phyloP scores from a whole-genome alignment of 2,329 filamentous ascomycete genomes.

The Chaetomium sp. region DNA sequence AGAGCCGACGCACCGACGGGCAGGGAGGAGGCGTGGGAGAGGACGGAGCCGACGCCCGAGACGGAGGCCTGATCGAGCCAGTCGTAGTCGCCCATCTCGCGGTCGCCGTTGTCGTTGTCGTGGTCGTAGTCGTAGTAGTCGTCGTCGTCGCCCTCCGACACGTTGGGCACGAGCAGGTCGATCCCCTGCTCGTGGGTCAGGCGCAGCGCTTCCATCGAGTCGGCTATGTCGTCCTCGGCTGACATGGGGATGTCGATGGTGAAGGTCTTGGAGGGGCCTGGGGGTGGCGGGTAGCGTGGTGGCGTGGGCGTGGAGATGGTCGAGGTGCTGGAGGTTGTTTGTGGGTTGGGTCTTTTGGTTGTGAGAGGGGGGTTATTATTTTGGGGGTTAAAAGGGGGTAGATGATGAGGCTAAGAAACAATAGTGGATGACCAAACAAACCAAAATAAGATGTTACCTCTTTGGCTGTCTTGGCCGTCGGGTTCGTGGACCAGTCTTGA shows the following conservation, averaged over 20 bases:
- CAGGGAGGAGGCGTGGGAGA: conserved; percentile 33
- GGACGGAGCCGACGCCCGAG: conserved; percentile 25
- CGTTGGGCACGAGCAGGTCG: conserved; percentile 37
- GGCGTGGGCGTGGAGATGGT: conserved; percentile 1
- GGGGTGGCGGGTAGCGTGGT: conserved; percentile 35
- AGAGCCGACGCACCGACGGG: conserved; percentile 36
- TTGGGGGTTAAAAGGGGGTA: conserved; percentile 23
- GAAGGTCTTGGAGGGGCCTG: conserved; percentile 53
- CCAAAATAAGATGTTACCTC: conserved; percentile 43
- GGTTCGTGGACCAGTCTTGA: conserved; percentile 53
- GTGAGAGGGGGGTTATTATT: conserved; percentile 21
- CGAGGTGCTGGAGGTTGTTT: conserved; percentile 8
- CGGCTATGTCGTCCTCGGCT: conserved; percentile 42
- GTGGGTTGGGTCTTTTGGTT: background rate
- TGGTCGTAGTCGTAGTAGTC: conserved; percentile 6
- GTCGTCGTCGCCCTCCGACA: conserved; percentile 25
- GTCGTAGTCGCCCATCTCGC: conserved; percentile 15
- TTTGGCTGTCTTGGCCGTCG: conserved; percentile 49
- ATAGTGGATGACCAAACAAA: background rate
- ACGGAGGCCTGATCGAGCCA: conserved; percentile 24
- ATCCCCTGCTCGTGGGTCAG: conserved; percentile 48
- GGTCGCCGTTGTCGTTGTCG: background rate
- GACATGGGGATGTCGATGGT: conserved; percentile 56
- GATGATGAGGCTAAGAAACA: background rate
- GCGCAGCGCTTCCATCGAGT: conserved; percentile 48